Conservation (phyloP, 192 early-diverging fungal species). For the Thamnidium elegans region DNA sequence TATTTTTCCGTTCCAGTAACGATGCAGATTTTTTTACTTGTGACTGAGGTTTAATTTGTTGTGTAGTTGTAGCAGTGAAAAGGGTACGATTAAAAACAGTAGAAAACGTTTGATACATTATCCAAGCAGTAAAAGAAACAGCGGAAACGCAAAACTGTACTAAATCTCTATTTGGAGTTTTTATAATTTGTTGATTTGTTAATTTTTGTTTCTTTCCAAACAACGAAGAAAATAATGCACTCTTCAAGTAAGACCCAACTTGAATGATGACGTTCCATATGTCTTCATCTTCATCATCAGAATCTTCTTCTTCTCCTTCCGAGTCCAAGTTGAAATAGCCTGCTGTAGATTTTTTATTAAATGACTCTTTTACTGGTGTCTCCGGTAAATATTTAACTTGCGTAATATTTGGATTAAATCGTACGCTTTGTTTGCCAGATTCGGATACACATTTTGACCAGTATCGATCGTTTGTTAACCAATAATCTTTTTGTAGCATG, state of each 20-base stretch:
- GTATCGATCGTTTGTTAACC: not conserved
- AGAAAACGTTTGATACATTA: conserved; percentile 1
- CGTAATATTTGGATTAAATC: conserved; percentile 24
- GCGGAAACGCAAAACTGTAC: not conserved
- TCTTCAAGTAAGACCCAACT: conserved; percentile 1
- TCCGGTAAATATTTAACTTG: conserved; percentile 28
- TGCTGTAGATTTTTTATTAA: not conserved
- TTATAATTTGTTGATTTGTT: too few relatives aligned
- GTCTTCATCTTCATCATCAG: conserved; percentile 3
- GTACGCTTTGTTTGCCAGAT: conserved; percentile 20
- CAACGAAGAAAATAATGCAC: not conserved
- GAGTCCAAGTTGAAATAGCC: not conserved
- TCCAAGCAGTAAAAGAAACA: conserved; percentile 1
- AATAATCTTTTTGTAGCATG: not conserved
- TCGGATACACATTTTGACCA: conserved; percentile 19
- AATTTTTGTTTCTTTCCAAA: too few relatives aligned
- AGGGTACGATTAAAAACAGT: not conserved
- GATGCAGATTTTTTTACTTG: not conserved
- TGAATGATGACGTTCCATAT: not conserved
- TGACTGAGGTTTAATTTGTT: not conserved
- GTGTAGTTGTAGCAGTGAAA: not conserved
- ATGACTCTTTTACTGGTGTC: conserved; percentile 17
- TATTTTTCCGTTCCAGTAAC: too few relatives aligned
- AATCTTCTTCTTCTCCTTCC: not conserved
- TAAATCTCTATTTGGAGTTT: too few relatives aligned